Conservation (phyloP, 2,329 filamentous ascomycete genomes). For the Sporothrix brasiliensis region DNA sequence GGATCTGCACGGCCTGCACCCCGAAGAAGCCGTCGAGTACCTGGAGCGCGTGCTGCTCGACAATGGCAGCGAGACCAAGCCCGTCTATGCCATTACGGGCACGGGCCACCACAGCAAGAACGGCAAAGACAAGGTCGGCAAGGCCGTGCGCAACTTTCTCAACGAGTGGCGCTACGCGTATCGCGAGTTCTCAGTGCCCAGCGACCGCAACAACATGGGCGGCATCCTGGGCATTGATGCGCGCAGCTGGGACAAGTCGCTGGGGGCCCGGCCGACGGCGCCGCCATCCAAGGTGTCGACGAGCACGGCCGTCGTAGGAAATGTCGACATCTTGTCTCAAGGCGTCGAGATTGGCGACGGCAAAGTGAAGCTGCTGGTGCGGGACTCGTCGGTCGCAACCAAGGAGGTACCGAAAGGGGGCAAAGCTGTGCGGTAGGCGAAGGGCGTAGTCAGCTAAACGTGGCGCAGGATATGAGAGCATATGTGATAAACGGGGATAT, state of each 20-base stretch:
- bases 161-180: slow-evolving; percentile 97
- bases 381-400: slow-evolving; percentile 47
- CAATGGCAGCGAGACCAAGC: slow-evolving; percentile 70
- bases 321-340: slow-evolving; percentile 63
- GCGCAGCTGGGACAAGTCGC: slow-evolving; percentile 66
- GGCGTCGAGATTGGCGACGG: slow-evolving; percentile 70
- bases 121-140: slow-evolving; percentile 97
- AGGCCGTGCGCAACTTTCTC: slow-evolving; percentile 85
- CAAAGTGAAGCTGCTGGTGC: slow-evolving; percentile 66
- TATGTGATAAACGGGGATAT: neutral
- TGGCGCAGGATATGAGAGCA: neutral
- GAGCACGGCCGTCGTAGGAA: slow-evolving; percentile 46
- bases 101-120: slow-evolving; percentile 98
- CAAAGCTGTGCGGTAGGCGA: neutral
- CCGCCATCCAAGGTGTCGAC: slow-evolving; percentile 35
- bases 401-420: slow-evolving; percentile 15
- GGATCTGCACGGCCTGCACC: slow-evolving; percentile 96
- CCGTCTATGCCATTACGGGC: slow-evolving; percentile 93
- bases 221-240: slow-evolving; percentile 73
- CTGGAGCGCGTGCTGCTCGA: slow-evolving; percentile 85
- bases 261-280: slow-evolving; percentile 45
- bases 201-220: slow-evolving; percentile 81
- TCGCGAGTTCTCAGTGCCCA: slow-evolving; percentile 92
- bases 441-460: no score
- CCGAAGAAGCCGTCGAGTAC: slow-evolving; percentile 94